Evolutionary conservation across 192 early-diverging fungal genomes (phyloP), one percentile per base, ranked within the genome.

Genomic region (Piromyces finnis): DNA sequence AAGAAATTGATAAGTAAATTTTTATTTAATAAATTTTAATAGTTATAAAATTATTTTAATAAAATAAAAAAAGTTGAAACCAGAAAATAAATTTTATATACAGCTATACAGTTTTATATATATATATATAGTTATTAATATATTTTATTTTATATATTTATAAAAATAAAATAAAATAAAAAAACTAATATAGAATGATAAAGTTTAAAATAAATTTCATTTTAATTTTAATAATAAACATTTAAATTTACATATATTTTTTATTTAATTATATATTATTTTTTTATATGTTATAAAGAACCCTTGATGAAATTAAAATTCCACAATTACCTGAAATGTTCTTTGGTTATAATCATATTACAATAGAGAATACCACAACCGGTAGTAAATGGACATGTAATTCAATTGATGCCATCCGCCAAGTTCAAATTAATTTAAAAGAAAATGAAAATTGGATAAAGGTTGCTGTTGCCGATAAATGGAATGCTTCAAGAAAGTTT

Each of bases 281-380:
- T n/a, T n/a, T n/a, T n/a, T n/a, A n/a, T n/a, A n/a, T n/a, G n/a
- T n/a, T n/a, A n/a, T n/a, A n/a, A n/a, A n/a, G n/a, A n/a, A n/a
- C n/a, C n/a, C n/a, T n/a, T n/a, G n/a, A 32, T 32, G 5, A 32
- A 32, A 32, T 6, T 6, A 6, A 32, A 32, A 68, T 68, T 5
- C 51, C 51, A 26, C 93, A 93, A 36, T 88, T 93, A 22, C 97
- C 97, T 30, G 97, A 98, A 86, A 98, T 98, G 97, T 93, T 96
- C 35, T 98, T 97, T 91, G 96, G 96, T 77, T 90, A 93, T 87
- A 96, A 95, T 86, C 87, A 86, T 81, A 85, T 98, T 29, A 84
- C 81, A 11, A 80, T 94, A 39, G 77, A 83, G 30, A 90, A 95
- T 81, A 82, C 83, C 5, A 68, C 80, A 12, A 85, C 87, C 18